A percentile compares a stretch with the other conserved stretches of the same genome.
These are phyloP conservation scores for Albatrellus sp. DNA, from an alignment of 1,284 basidiomycete species.

Conservation along the genomic window DNA sequence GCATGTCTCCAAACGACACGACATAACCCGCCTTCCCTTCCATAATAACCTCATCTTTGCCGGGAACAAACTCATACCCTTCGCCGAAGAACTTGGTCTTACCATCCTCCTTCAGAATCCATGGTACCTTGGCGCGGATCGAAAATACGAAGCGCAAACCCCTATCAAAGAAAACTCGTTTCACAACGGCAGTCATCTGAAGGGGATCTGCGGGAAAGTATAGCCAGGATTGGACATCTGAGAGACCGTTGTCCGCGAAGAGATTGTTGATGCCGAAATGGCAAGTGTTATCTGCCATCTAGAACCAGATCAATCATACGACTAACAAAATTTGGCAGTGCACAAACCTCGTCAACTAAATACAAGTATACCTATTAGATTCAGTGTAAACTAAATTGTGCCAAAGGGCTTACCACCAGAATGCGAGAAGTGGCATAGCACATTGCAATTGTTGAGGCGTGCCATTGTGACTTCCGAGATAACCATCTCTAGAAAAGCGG, in stretches of 20 bases:
- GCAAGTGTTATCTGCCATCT: slow-evolving; percentile 80
- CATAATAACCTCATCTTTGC: slow-evolving; percentile 66
- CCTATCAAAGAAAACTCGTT: slow-evolving; percentile 68
- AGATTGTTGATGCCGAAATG: slow-evolving; percentile 76
- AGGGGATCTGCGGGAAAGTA: slow-evolving; percentile 78
- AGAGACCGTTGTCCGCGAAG: slow-evolving; percentile 77
- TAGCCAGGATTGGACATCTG: slow-evolving; percentile 63
- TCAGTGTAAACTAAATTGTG: neutral
- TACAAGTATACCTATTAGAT: neutral
- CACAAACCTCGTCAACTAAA: neutral
- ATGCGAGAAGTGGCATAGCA: slow-evolving; percentile 80
- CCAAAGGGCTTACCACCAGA: slow-evolving; percentile 45
- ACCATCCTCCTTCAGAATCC: slow-evolving; percentile 69
- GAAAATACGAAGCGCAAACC: slow-evolving; percentile 79
- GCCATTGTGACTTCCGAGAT: slow-evolving; percentile 86
- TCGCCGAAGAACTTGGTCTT: slow-evolving; percentile 54
- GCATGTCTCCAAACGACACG: slow-evolving; percentile 71
- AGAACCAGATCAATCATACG: slow-evolving; percentile 7
- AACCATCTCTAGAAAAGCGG: slow-evolving; percentile 82
- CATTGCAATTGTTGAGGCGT: slow-evolving; percentile 73
- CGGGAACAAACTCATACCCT: slow-evolving; percentile 67
- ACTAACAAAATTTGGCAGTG: neutral
- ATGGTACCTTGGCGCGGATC: slow-evolving; percentile 77
- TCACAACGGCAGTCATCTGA: slow-evolving; percentile 70
- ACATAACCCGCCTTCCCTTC: slow-evolving; percentile 68